phyloP scores from a whole-genome alignment of 768 basidiomycete species.

The Mycena venus region DNA sequence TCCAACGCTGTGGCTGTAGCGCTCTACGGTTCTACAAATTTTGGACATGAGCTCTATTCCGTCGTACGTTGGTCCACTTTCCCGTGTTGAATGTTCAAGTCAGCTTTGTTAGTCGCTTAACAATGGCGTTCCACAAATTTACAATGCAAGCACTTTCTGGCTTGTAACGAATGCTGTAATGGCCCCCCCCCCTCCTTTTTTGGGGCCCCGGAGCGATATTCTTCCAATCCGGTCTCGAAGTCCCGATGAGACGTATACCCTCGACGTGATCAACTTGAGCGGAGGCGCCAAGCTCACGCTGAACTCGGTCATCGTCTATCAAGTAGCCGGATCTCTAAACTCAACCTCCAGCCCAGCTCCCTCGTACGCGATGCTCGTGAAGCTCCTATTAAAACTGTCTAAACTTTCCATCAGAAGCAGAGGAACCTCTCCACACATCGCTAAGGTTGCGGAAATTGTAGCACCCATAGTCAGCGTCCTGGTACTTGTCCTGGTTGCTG shows the following conservation, averaged over 20 bases:
- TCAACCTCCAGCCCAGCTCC: neutral
- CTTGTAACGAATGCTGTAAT: constrained; percentile 8
- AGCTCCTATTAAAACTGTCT: too few relatives aligned
- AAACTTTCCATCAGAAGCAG: neutral
- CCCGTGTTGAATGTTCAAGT: neutral
- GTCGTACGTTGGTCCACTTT: constrained; percentile 1
- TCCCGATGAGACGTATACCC: neutral
- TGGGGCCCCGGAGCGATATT: too few relatives aligned
- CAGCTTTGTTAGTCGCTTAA: constrained; percentile 4
- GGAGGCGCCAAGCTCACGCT: constrained; percentile 6
- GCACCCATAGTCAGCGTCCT: constrained; percentile 2
- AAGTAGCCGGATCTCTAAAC: neutral
- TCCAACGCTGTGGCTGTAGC: constrained; percentile 7
- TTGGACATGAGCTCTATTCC: constrained; percentile 18
- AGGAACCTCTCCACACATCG: neutral
- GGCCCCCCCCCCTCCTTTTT: too few relatives aligned
- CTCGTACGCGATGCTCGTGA: too few relatives aligned
- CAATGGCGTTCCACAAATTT: neutral
- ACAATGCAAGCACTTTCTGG: constrained; percentile 24
- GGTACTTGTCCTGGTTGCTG: neutral
- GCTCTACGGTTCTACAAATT: constrained; percentile 17
- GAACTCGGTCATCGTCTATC: constrained; percentile 1
- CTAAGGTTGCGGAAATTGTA: constrained; percentile 5
- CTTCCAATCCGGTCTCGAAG: constrained; percentile 24
- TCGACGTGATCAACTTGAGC: constrained; percentile 18